Conservation (phyloP, 495 filamentous ascomycete species). For the Neurospora cerealis region DNA sequence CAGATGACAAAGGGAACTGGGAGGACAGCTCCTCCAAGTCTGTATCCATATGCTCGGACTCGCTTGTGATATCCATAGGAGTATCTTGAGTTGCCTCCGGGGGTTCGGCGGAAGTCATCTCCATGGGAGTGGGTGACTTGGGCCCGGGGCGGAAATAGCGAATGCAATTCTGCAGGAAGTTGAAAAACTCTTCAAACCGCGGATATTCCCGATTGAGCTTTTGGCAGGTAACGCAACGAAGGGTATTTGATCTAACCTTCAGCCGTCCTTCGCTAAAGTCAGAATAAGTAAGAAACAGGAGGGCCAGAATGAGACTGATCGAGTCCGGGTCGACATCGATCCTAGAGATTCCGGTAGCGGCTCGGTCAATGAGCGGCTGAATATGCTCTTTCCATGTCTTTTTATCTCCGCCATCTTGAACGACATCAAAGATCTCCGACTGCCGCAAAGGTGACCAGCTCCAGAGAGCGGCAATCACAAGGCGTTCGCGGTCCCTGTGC, state of each 20-base stretch:
- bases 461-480: slow-evolving; percentile 15
- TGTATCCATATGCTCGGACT: slow-evolving; percentile 1
- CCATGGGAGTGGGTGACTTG: slow-evolving; percentile 3
- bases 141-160: slow-evolving; percentile 3
- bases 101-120: neutral
- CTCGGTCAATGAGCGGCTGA: neutral
- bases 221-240: neutral
- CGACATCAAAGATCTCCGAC: neutral
- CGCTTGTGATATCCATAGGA: neutral
- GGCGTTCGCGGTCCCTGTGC: slow-evolving; percentile 12
- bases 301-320: slow-evolving; percentile 3
- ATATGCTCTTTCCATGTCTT: slow-evolving; percentile 16
- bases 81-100: neutral
- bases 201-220: neutral
- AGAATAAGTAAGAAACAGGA: slow-evolving; percentile 17
- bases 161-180: slow-evolving; percentile 7
- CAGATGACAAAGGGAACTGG: slow-evolving; percentile 4
- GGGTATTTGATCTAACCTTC: neutral
- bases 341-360: neutral
- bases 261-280: slow-evolving; percentile 1
- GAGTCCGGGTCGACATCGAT: neutral
- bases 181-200: slow-evolving; percentile 8
- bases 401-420: neutral
- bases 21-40: slow-evolving; percentile 2
- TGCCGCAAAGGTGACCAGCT: neutral